Base-by-base conservation (phyloP, 345 rosid genomes). In the Pugionium dolabratum region DNA sequence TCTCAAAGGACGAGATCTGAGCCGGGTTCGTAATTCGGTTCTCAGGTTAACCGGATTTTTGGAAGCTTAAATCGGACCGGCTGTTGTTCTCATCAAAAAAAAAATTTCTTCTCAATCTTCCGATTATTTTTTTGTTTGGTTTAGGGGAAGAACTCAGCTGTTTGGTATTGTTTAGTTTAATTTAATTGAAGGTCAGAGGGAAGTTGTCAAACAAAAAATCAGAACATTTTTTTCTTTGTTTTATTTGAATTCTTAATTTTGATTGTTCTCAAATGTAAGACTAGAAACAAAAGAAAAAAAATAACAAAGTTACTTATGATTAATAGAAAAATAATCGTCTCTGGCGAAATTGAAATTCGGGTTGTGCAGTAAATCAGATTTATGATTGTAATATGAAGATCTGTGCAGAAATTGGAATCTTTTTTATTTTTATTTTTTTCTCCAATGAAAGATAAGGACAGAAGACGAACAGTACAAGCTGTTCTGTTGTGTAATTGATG, bases 21-120 rank as follows among this genome's bases (percentile, higher is more conserved):
- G 88, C 31, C 79, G 77, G 63, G 94, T 93, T 62, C 75, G 98
- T 66, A 85, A 90, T 76, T 87, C 96, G 8, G 79, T 93, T 71
- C 91, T 93, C 28, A 66, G 85, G 63, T 71, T 88, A 87, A 93
- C 98, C 30, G 98, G 97, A 1, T 90, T 90, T 76, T 75, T 90
- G 75, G 98, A 92, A 69, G 63, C 94, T 3, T 87, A 67, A 75
- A 30, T 40, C 40, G 27, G 33, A 37, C 63, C 58, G 59, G 52
- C 6, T 52, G 18, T 18, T 18, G 18, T 18, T 18, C 18, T 18
- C 18, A 18, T 8, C 10, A 4, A 27, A 39, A 18, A 18, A 18
- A 18, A 18, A 18, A 18, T 18, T 64, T 66, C 47, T 66, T 18
- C 39, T 43, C 31, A 33, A 27, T 54, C 34, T 64, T 64, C 65